phyloP scores from a whole-genome alignment of 352 stramenopile species.

The Phytophthora pisi region DNA sequence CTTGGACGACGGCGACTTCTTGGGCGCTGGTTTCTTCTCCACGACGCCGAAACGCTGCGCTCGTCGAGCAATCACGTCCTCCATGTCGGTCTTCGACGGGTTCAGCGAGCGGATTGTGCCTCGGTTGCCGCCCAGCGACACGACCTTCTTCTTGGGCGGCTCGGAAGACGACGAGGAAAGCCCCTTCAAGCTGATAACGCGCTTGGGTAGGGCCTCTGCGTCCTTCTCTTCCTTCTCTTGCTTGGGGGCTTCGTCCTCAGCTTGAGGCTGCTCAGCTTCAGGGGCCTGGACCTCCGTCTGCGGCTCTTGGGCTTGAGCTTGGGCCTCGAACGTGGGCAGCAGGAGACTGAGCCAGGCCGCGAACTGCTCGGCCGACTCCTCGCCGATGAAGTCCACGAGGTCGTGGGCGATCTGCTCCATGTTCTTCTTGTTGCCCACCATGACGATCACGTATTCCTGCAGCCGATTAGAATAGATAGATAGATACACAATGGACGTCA shows the following conservation, averaged over 20 bases:
- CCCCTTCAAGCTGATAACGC: conserved; percentile 70
- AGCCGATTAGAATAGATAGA: conserved; percentile 23
- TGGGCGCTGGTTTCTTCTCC: conserved; percentile 40
- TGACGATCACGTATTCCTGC: conserved; percentile 87
- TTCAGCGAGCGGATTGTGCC: conserved; percentile 66
- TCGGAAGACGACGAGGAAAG: conserved; percentile 35
- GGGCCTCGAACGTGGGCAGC: conserved; percentile 55
- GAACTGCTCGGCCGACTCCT: conserved; percentile 76
- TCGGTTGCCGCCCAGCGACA: conserved; percentile 46
- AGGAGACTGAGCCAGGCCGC: conserved; percentile 70
- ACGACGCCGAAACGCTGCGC: conserved; percentile 78
- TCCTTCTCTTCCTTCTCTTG: conserved; percentile 14
- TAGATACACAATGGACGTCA: conserved; percentile 42
- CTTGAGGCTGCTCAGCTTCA: conserved; percentile 7
- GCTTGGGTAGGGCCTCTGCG: conserved; percentile 40
- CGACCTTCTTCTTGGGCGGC: conserved; percentile 53
- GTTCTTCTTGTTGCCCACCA: conserved; percentile 89
- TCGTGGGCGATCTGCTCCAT: conserved; percentile 85
- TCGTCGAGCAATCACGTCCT: conserved; percentile 69
- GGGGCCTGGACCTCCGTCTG: conserved; percentile 1
- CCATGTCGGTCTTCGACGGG: conserved; percentile 43
- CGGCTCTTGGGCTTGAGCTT: conserved; percentile 9
- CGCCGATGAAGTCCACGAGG: conserved; percentile 85
- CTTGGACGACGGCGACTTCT: conserved; percentile 31
- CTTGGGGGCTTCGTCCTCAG: conserved; percentile 11